Evolutionary conservation across 2,329 filamentous ascomycete species (phyloP).

Genomic region (Ascochyta viciae-villosae): DNA sequence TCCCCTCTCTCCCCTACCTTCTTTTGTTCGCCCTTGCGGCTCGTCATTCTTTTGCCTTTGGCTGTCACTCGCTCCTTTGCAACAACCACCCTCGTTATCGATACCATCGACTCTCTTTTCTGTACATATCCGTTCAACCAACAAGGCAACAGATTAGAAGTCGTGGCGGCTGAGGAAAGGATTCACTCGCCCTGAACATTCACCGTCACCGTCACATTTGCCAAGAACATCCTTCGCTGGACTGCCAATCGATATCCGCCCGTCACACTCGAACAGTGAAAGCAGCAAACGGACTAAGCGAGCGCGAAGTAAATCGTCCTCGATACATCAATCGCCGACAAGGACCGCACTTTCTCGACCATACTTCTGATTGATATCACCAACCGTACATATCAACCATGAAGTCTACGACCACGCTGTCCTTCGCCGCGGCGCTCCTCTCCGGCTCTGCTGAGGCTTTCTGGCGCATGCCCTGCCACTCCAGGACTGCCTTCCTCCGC

Average conservation of each 20-base stretch:
- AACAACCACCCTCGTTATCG: conserved; percentile 36
- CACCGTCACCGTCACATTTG: conserved; percentile 7
- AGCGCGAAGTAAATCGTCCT: conserved; percentile 1
- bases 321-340: neutral
- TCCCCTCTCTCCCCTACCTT: conserved; percentile 31
- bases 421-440: conserved; percentile 41
- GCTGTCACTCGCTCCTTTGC: conserved; percentile 31
- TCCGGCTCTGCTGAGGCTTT: conserved; percentile 65
- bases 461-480: conserved; percentile 72
- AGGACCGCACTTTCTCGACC: conserved; percentile 3
- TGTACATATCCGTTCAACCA: conserved; percentile 31
- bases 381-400: conserved; percentile 28
- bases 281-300: conserved; percentile 1
- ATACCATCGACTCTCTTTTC: conserved; percentile 37
- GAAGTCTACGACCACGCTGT: conserved; percentile 40
- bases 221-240: conserved; percentile 16
- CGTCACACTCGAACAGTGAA: conserved; percentile 7
- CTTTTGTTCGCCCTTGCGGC: conserved; percentile 33
- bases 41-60: conserved; percentile 40
- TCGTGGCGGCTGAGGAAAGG: conserved; percentile 38
- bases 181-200: conserved; percentile 15
- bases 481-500: conserved; percentile 66
- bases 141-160: conserved; percentile 26
- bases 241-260: conserved; percentile 7
- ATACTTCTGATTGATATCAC: conserved; percentile 8